A percentile compares a stretch with the other conserved stretches of the same genome.
phyloP scores from a whole-genome alignment of 495 filamentous ascomycete genomes.

The Polyplosphaeria fusca region DNA sequence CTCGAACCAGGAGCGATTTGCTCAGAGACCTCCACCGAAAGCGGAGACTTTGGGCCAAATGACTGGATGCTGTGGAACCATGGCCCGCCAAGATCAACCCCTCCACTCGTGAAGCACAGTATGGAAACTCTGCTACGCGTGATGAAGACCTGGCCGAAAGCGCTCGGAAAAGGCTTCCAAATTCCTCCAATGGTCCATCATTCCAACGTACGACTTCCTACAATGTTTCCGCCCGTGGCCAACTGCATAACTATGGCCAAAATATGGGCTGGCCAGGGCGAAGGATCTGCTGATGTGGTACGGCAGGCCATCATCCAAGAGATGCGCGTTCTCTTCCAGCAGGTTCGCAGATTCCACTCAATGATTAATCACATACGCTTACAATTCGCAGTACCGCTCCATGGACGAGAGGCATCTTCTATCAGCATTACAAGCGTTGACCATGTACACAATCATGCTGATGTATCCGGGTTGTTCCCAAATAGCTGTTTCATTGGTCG shows the following conservation, averaged over 20 bases:
- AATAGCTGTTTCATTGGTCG: constrained; percentile 16
- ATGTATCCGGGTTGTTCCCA: constrained; percentile 37
- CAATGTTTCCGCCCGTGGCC: constrained; percentile 36
- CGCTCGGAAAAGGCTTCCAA: constrained; percentile 42
- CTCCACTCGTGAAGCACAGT: constrained; percentile 34
- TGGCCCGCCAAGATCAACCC: not conserved
- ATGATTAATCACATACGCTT: not conserved
- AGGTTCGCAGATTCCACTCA: constrained; percentile 19
- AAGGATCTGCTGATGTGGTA: constrained; percentile 38
- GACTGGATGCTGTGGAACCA: constrained; percentile 33
- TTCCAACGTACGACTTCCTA: constrained; percentile 24
- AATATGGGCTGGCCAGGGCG: constrained; percentile 44
- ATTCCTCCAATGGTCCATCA: constrained; percentile 41
- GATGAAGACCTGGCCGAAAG: constrained; percentile 42
- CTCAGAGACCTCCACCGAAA: not conserved
- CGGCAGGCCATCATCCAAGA: constrained; percentile 37
- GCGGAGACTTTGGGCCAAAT: constrained; percentile 7
- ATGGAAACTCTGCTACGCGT: constrained; percentile 43
- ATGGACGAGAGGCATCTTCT: constrained; percentile 40
- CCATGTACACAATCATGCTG: constrained; percentile 44
- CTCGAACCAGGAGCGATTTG: too few relatives aligned
- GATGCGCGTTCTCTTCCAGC: constrained; percentile 34
- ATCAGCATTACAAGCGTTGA: constrained; percentile 42
- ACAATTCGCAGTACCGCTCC: constrained; percentile 22
- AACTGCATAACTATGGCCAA: constrained; percentile 42